phyloP scores from a whole-genome alignment of 495 filamentous ascomycete genomes.

The Talaromyces trachyspermus region DNA sequence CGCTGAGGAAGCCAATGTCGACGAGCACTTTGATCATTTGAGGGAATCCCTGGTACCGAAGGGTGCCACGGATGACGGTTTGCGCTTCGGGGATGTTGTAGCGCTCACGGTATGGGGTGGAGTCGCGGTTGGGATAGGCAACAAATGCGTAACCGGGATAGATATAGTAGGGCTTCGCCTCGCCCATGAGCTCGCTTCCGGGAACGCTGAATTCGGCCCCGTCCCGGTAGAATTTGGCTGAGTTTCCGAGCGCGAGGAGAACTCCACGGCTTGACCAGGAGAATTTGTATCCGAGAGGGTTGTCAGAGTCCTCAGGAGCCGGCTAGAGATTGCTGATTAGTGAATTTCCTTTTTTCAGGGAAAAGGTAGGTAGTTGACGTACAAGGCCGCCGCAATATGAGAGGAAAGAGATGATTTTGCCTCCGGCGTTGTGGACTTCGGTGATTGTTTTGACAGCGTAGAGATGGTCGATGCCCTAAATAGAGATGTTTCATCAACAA shows the following conservation, averaged over 20 bases:
- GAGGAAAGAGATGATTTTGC: constrained; percentile 76
- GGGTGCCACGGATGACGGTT: constrained; percentile 57
- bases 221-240: constrained; percentile 75
- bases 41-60: constrained; percentile 81
- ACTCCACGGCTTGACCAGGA: constrained; percentile 82
- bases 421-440: constrained; percentile 69
- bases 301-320: constrained; percentile 75
- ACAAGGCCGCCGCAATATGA: constrained; percentile 87
- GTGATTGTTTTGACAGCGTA: constrained; percentile 88
- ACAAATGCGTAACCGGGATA: constrained; percentile 86
- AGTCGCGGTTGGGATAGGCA: constrained; percentile 91
- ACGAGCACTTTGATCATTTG: constrained; percentile 81
- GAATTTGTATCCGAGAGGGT: constrained; percentile 96
- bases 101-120: constrained; percentile 73
- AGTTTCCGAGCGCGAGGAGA: constrained; percentile 75
- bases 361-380: no score
- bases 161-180: constrained; percentile 85
- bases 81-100: constrained; percentile 81
- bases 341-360: no score
- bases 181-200: constrained; percentile 71
- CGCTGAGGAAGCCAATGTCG: constrained; percentile 74
- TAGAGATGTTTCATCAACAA: constrained; percentile 14
- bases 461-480: constrained; percentile 62
- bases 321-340: no score
- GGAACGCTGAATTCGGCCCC: constrained; percentile 59